These are phyloP conservation scores for Pythium dissotocum DNA, from an alignment of 352 stramenopile species.

Conservation along the genomic window DNA sequence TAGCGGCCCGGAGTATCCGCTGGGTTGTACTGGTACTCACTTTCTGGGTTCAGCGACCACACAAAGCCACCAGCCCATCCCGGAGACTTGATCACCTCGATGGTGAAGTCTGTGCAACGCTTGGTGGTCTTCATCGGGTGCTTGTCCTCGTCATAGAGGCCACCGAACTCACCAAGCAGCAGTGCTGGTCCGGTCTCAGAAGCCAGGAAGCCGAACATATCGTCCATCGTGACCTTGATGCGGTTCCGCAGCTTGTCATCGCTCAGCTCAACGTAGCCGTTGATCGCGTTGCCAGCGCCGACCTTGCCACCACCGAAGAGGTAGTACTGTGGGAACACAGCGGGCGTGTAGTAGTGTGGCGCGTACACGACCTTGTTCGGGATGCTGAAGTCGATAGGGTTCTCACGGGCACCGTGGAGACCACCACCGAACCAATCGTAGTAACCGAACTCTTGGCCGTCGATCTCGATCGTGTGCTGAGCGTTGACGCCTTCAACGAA, in stretches of 20 bases:
- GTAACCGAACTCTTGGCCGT: conserved; percentile 48
- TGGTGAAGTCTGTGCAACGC: conserved; percentile 58
- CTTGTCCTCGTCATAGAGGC: conserved; percentile 53
- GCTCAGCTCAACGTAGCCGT: conserved; percentile 49
- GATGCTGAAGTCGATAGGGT: conserved; percentile 50
- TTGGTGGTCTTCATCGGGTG: conserved; percentile 62
- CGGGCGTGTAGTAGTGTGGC: conserved; percentile 74
- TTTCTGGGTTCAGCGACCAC: conserved; percentile 77
- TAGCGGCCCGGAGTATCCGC: conserved; percentile 41
- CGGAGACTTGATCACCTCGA: conserved; percentile 52
- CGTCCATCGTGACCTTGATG: conserved; percentile 53
- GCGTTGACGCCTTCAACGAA: conserved; percentile 72
- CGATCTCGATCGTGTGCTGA: conserved; percentile 47
- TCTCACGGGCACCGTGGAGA: conserved; percentile 40
- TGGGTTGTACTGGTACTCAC: conserved; percentile 65
- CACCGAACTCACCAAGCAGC: conserved; percentile 69
- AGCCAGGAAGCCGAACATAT: conserved; percentile 72
- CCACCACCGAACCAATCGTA: conserved; percentile 75
- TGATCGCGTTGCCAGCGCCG: conserved; percentile 24
- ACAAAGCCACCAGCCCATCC: conserved; percentile 64
- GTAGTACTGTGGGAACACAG: conserved; percentile 62
- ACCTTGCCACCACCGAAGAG: conserved; percentile 55
- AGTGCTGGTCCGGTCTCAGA: conserved; percentile 46
- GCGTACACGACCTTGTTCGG: conserved; percentile 74
- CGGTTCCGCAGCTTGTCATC: conserved; percentile 42